These are phyloP conservation scores for Ogataea thermomethanolica DNA, from an alignment of 805 yeast genomes.

Conservation along the genomic window DNA sequence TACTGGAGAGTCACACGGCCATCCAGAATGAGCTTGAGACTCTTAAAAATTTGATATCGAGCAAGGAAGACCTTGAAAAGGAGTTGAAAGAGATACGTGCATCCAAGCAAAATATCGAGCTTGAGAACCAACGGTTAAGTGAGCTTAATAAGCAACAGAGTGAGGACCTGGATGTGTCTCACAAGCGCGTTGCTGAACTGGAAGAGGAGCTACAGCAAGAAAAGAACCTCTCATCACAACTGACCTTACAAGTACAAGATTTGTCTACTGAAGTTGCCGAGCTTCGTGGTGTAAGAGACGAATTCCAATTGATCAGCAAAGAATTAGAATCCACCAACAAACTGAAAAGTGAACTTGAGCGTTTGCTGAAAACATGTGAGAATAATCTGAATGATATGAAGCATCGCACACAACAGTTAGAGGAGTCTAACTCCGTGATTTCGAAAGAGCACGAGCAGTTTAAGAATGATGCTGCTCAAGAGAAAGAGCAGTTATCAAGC, in stretches of 20 bases:
- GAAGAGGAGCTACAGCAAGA: not conserved
- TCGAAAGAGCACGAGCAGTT: not conserved
- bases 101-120: not conserved
- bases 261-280: not conserved
- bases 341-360: too few species aligned
- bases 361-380: too few species aligned
- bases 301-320: not conserved
- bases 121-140: not conserved
- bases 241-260: not conserved
- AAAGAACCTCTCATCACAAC: not conserved
- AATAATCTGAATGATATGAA: too few species aligned
- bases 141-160: too few species aligned
- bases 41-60: constrained; percentile 1
- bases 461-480: not conserved
- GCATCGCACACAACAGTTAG: too few species aligned
- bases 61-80: not conserved
- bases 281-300: not conserved
- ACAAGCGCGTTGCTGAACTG: not conserved
- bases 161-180: not conserved
- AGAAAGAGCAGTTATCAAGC: not conserved
- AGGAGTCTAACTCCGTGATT: not conserved
- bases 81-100: constrained; percentile 1
- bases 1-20: not conserved
- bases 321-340: not conserved
- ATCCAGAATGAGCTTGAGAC: constrained; percentile 6